Evolutionary conservation across 2,329 filamentous ascomycete species (phyloP), one percentile per base, ranked within the genome.

Genomic region (Stagonosporopsis chrysanthemi): DNA sequence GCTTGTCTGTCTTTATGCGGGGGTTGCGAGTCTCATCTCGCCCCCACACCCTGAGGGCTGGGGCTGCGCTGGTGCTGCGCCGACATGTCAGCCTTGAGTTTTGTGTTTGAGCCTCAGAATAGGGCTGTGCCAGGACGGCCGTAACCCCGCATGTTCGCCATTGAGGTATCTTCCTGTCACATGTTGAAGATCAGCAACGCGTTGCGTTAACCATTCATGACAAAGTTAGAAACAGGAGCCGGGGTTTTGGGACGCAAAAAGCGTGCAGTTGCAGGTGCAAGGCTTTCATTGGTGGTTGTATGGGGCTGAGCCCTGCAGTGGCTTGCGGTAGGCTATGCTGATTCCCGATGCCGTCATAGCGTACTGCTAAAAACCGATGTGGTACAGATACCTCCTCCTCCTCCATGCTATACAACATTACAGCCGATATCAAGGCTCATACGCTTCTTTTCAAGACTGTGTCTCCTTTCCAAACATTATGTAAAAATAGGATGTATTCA

Each of bases 401-500:
- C 17, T 44, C 23, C 17, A 31, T 50, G 33, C 40, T 50, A 45
- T 46, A 19, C 44, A 50, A 38, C 7, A 46, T 50, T 38, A 53
- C 35, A 54, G 41, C 33, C 40, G 50, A 22, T 28, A 6, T 23
- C 23, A 12, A 41, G 50, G 40, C 33, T 17, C 23, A 12, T 29
- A 26, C 29, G 49, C 43, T 35, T n/a, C n/a, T 22, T 26, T 36
- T 43, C 31, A 41, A 49, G 31, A 12, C 15, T 40, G 26, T 28
- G 33, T 42, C 40, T 36, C 26, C 31, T 17, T 26, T 52, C 49
- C 22, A 49, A 53, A 36, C 41, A 58, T 53, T 58, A 58, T 36
- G 44, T 53, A 58, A 36, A 11, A 58, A 45, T 45, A 57, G 35
- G 17, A 40, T 53, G 44, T 53, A 50, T 53, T 49, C 55, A 53